Conservation (phyloP, 768 basidiomycete genomes). For the Boletus rubroflammeus region DNA sequence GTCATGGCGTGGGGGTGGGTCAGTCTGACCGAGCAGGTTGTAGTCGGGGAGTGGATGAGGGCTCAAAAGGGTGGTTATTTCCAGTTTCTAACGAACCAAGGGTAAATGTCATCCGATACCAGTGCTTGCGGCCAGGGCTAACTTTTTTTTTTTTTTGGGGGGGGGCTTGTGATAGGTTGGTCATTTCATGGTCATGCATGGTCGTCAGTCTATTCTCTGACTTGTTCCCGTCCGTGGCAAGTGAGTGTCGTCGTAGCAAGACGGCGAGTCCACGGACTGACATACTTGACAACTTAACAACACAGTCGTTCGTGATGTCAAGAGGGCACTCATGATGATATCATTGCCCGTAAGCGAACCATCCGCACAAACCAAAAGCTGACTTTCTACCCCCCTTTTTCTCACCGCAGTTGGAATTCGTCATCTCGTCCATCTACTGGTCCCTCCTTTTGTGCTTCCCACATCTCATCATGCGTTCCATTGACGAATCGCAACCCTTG, state of each 20-base stretch:
- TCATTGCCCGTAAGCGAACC: constrained; percentile 53
- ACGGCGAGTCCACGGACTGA: neutral
- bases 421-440: constrained; percentile 68
- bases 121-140: neutral
- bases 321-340: constrained; percentile 58
- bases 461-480: constrained; percentile 46
- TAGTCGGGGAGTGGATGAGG: constrained; percentile 33
- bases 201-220: constrained; percentile 38
- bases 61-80: constrained; percentile 59
- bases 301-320: constrained; percentile 36
- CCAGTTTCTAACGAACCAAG: constrained; percentile 77
- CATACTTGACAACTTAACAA: no score
- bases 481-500: neutral
- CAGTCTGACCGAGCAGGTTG: constrained; percentile 1
- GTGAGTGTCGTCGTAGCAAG: constrained; percentile 26
- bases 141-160: no score
- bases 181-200: constrained; percentile 41
- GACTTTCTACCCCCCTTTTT: neutral
- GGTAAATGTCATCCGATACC: constrained; percentile 34
- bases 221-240: constrained; percentile 33
- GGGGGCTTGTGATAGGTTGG: constrained; percentile 16
- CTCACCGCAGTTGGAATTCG: constrained; percentile 36
- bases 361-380: neutral
- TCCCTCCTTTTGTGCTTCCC: constrained; percentile 54
- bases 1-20: constrained; percentile 39